phyloP scores from a whole-genome alignment of 2,329 filamentous ascomycete genomes.

The Ceratocystis variospora region DNA sequence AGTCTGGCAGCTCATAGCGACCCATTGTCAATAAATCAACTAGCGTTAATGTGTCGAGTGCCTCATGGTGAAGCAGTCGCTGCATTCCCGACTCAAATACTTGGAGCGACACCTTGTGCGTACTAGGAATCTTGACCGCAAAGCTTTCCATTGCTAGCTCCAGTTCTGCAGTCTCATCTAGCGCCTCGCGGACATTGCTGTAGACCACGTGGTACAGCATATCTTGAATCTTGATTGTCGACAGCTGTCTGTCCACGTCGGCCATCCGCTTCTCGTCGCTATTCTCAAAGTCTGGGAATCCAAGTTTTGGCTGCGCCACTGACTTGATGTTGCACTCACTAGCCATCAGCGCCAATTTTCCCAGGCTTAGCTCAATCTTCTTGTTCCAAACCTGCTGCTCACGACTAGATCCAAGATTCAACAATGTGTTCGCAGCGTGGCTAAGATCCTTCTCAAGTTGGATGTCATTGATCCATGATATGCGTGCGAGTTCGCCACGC shows the following conservation, averaged over 20 bases:
- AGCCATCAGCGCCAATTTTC: conserved; percentile 66
- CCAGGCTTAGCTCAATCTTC: conserved; percentile 80
- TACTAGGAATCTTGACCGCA: conserved; percentile 39
- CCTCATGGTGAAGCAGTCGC: conserved; percentile 56
- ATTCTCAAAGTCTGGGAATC: conserved; percentile 21
- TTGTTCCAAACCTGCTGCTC: conserved; percentile 83
- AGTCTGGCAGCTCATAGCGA: conserved; percentile 19
- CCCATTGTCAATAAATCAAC: conserved; percentile 74
- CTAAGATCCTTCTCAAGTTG: conserved; percentile 60
- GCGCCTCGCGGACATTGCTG: conserved; percentile 52
- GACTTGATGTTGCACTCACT: conserved; percentile 31
- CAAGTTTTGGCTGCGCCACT: conserved; percentile 22
- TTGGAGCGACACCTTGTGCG: conserved; percentile 52
- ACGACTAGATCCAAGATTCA: conserved; percentile 52
- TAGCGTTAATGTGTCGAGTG: conserved; percentile 49
- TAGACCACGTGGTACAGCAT: conserved; percentile 57
- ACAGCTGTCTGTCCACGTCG: conserved; percentile 48
- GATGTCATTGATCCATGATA: conserved; percentile 93
- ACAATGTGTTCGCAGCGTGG: conserved; percentile 56
- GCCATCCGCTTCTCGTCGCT: conserved; percentile 32
- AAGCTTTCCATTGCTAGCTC: conserved; percentile 63
- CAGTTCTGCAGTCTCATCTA: conserved; percentile 67
- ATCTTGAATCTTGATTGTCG: conserved; percentile 67
- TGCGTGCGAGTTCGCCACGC: conserved; percentile 55
- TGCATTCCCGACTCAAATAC: conserved; percentile 59